Percentiles rank a stretch among this genome's conserved stretches.
These are phyloP conservation scores for Triangularia verruculosa DNA, from an alignment of 2,329 filamentous ascomycete species.

Conservation along the genomic window DNA sequence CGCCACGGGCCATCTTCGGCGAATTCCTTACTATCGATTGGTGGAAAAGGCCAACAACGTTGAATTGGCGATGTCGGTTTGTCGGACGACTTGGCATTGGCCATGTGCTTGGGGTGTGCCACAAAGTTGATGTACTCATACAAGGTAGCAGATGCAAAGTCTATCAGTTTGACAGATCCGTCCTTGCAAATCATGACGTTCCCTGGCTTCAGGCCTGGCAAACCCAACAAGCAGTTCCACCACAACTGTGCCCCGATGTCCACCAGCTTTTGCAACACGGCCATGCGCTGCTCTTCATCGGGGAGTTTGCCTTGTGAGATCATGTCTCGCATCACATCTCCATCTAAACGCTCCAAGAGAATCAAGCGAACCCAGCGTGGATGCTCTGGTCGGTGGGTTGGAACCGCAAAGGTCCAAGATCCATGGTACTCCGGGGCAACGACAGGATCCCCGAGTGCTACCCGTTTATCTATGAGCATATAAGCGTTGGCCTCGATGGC, in stretches of 20 bases:
- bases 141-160: neutral
- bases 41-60: too few species aligned
- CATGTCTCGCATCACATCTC: neutral
- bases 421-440: neutral
- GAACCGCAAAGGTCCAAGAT: neutral
- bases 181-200: neutral
- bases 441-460: neutral
- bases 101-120: too few species aligned
- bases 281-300: neutral
- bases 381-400: neutral
- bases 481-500: conserved; percentile 11
- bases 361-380: neutral
- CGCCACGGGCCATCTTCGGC: too few species aligned
- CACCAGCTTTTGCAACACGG: neutral
- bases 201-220: neutral
- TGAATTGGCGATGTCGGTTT: too few species aligned
- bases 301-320: neutral
- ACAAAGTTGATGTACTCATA: too few species aligned
- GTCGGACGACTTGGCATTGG: too few species aligned
- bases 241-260: neutral
- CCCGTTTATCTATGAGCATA: neutral
- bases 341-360: neutral
- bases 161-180: neutral
- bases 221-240: neutral
- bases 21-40: too few species aligned